Evolutionary conservation across 179 eudicot genomes (phyloP).

Genomic region (Silene coronaria): DNA sequence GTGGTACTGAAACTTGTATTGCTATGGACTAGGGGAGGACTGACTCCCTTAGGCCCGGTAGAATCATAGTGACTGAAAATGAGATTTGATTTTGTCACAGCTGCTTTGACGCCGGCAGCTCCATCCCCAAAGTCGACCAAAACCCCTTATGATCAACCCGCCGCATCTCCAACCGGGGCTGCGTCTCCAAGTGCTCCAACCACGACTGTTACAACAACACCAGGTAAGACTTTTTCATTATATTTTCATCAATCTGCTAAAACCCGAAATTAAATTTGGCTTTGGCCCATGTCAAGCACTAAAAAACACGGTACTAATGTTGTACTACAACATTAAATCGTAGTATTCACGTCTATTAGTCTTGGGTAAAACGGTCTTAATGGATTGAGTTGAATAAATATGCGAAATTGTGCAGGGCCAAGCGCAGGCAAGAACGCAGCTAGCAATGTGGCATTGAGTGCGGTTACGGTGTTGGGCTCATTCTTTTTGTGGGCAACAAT

Average conservation of each 20-base stretch:
- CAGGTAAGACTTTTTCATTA: neutral
- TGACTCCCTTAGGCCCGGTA: too few species aligned
- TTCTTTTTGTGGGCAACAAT: slow-evolving; percentile 8
- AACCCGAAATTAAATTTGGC: too few species aligned
- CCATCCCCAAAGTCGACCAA: neutral
- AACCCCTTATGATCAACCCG: neutral
- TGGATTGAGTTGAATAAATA: too few species aligned
- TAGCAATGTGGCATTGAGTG: slow-evolving; percentile 7
- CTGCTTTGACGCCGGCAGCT: neutral
- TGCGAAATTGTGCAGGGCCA: slow-evolving; percentile 4
- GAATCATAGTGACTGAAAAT: neutral
- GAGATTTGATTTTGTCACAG: slow-evolving; percentile 1
- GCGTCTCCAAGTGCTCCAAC: neutral
- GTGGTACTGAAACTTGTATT: too few species aligned
- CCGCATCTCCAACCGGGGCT: neutral
- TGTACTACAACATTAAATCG: too few species aligned
- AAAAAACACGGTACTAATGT: too few species aligned
- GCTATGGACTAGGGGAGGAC: too few species aligned
- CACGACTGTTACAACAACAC: neutral
- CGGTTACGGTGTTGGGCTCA: slow-evolving; percentile 8
- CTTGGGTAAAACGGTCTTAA: too few species aligned
- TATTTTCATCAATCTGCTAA: neutral
- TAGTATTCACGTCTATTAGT: too few species aligned
- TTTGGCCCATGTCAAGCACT: too few species aligned
- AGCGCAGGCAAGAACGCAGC: neutral